Evolutionary conservation across 495 filamentous ascomycete genomes (phyloP).

Genomic region (Penicillium cinerascens): DNA sequence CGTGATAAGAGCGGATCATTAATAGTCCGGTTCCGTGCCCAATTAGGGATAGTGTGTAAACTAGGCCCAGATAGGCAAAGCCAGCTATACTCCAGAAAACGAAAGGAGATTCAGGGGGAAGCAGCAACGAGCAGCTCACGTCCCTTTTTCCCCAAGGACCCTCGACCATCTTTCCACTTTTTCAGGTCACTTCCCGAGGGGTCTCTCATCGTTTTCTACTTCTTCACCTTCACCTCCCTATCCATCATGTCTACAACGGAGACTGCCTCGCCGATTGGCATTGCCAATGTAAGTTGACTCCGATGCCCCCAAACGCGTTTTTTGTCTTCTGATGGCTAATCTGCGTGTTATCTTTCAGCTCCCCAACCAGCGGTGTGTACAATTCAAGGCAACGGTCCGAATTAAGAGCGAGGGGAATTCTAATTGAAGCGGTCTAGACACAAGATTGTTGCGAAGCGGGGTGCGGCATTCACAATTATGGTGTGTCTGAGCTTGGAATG

Average conservation of each 20-base stretch:
- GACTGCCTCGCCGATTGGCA: conserved; percentile 92
- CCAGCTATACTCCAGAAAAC: conserved; percentile 36
- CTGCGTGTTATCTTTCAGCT: conserved; percentile 45
- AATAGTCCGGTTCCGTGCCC: conserved; percentile 16
- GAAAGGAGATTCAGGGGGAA: conserved; percentile 38
- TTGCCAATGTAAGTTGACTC: conserved; percentile 78
- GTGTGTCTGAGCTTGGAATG: conserved; percentile 46
- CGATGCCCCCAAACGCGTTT: conserved; percentile 2
- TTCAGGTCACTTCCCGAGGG: conserved; percentile 7
- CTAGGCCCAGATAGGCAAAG: conserved; percentile 31
- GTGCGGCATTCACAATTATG: conserved; percentile 99
- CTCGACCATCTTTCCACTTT: conserved; percentile 16
- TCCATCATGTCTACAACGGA: conserved; percentile 74
- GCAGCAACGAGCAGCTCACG: conserved; percentile 21
- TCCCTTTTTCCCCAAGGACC: conserved; percentile 22
- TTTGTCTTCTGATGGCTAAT: conserved; percentile 14
- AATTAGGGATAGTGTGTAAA: conserved; percentile 9
- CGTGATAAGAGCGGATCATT: conserved; percentile 31
- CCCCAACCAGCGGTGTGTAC: conserved; percentile 79
- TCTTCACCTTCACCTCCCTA: conserved; percentile 24
- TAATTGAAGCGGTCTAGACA: conserved; percentile 56
- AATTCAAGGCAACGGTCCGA: conserved; percentile 3
- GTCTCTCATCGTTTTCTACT: conserved; percentile 18
- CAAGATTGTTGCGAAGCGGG: conserved; percentile 99
- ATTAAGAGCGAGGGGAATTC: conserved; percentile 21